Evolutionary conservation across 805 yeast species (phyloP).

Genomic region (Barnettozyma californica): DNA sequence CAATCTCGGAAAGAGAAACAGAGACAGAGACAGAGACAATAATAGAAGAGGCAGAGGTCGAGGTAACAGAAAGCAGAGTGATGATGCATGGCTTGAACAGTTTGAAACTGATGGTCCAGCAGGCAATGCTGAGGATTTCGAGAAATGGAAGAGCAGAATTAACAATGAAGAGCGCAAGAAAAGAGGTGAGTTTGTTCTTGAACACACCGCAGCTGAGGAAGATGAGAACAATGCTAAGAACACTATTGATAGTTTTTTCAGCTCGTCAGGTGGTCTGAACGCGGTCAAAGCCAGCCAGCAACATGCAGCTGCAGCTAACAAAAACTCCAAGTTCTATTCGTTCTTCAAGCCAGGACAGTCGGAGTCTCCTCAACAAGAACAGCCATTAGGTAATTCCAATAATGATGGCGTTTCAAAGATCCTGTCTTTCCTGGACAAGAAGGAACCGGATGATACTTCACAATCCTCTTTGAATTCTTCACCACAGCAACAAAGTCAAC

Average conservation of each 20-base stretch:
- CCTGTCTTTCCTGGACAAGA: conserved; percentile 22
- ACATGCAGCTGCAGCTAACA: conserved; percentile 11
- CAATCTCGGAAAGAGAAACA: conserved; percentile 16
- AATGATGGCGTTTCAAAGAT: conserved; percentile 23
- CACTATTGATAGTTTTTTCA: conserved; percentile 23
- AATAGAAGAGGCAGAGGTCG: conserved; percentile 14
- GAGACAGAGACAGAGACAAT: conserved; percentile 8
- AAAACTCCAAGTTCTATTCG: conserved; percentile 26
- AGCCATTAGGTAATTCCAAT: neutral
- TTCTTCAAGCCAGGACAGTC: conserved; percentile 22
- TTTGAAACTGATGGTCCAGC: conserved; percentile 19
- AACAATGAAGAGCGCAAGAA: conserved; percentile 32
- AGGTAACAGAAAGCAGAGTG: conserved; percentile 15
- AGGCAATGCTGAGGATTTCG: conserved; percentile 32
- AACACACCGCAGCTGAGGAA: conserved; percentile 5
- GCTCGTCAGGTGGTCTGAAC: conserved; percentile 10
- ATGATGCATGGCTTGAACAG: conserved; percentile 19
- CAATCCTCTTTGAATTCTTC: conserved; percentile 8
- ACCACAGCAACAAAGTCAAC: conserved; percentile 6
- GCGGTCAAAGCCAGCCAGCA: conserved; percentile 7
- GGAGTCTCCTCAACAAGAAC: neutral
- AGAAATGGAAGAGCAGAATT: conserved; percentile 35
- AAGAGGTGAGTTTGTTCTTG: conserved; percentile 23
- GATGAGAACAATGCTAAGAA: conserved; percentile 13
- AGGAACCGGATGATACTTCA: conserved; percentile 11